Conservation (phyloP, 2,329 filamentous ascomycete genomes). For the Colletotrichum aenigma region DNA sequence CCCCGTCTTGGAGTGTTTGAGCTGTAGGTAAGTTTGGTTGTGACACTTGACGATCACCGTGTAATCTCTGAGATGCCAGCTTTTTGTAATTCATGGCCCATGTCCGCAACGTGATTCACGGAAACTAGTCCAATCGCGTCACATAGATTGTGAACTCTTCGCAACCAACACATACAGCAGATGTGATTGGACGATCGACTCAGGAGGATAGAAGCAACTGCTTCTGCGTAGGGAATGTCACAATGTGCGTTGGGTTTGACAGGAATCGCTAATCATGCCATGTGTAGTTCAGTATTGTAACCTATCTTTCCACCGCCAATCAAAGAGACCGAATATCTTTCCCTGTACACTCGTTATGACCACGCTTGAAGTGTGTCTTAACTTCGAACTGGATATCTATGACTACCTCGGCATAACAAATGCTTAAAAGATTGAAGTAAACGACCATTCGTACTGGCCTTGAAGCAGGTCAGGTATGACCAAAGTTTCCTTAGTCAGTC, state of each 20-base stretch:
- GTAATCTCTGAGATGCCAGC: neutral
- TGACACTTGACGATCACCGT: neutral
- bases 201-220: accelerated
- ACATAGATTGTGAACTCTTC: neutral
- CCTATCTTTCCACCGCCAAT: too few relatives aligned
- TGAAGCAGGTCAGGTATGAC: neutral
- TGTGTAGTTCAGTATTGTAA: too few relatives aligned
- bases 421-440: neutral
- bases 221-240: neutral
- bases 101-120: neutral
- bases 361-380: too few relatives aligned
- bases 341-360: too few relatives aligned
- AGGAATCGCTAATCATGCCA: neutral
- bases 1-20: neutral
- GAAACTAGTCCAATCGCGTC: neutral
- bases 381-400: too few relatives aligned
- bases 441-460: neutral
- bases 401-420: too few relatives aligned
- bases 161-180: neutral
- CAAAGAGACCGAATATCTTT: too few relatives aligned
- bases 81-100: neutral
- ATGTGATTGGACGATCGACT: neutral
- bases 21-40: neutral
- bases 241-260: neutral
- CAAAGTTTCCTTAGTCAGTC: neutral